Base-by-base conservation (phyloP, 345 rosid genomes). In the Eucalyptus fibrosa region DNA sequence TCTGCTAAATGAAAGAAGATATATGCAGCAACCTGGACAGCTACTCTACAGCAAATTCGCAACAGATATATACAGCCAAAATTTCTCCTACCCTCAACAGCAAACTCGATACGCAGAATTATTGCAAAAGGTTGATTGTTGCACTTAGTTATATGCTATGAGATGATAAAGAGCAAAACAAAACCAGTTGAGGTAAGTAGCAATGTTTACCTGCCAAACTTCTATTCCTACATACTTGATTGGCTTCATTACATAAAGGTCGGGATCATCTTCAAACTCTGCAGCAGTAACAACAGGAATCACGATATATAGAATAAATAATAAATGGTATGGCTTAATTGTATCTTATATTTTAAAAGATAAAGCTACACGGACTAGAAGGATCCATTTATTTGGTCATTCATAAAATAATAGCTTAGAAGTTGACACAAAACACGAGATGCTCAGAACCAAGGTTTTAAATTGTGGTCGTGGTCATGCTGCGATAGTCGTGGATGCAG, bases 221-320 rank as follows among this genome's bases (percentile, higher is more conserved):
- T 97, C 99, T 88, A 97, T 96, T 72, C 99, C 99, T 47, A 94
- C 96, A 55, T 96, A 97, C 93, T 92, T 96, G 40, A 96, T 93
- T 55, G 99, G 97, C 93, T 93, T 97, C 88, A 97, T 90, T 92
- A 97, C 99, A 81, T 97, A 96, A 89, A 97, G 96, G 89, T 97
- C 98, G 7, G 99, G 99, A 91, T 97, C 99, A 93, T 97, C 99
- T 94, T 97, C 99, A 93, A 97, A 97, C 92, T 97, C 99, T 97
- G 94, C 69, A 77, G 85, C 47, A 77, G 85, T 77, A 77, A 40
- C 85, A 77, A 77, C 9, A 37, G 85, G 6, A 77, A 77, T 77
- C 47, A 40, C 2, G 2, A 40, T 21, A 77, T 7, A 12, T 37
- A 72, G 45, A 72, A 21, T 40, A 12, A 60, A 60, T 62, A 37